Base-by-base conservation (phyloP, 805 yeast genomes). In the Saturnispora diversa region DNA sequence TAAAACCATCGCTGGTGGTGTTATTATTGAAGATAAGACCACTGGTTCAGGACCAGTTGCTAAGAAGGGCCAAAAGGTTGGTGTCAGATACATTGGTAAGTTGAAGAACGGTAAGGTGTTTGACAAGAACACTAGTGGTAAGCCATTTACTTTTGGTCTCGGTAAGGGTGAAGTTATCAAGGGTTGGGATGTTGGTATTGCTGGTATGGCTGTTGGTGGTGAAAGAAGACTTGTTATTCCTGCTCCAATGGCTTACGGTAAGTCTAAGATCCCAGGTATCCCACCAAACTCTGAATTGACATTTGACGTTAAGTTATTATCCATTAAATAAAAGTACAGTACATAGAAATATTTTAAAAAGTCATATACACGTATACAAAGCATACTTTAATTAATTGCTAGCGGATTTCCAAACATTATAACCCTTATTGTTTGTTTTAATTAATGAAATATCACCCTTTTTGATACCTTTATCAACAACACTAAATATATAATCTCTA, bases 121-220 rank as follows among this genome's bases (percentile, higher is more conserved):
- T 52, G 99, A 92, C 75, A 88, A 90, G 66, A 92, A 92, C 79
- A 86, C 95, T 53, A 74, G 80, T 50, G 99, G 99, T 57, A 90
- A 86, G 72, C 98, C 99, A 58, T 92, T 92, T 65, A 66, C 68
- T 50, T 92, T 92, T 68, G 77, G 75, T 48, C 75, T 92, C 54
- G 98, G 98, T 57, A 84, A 82, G 64, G 98, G 97, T 60, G 98
- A 92, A 69, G 97, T 94, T 53, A 92, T 92, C 72, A 85, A 85
- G 66, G 98, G 97, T 50, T 92, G 95, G 85, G 99, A 92, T 62
- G 75, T 90, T 58, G 99, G 99, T 74, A 92, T 92, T 55, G 87
- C 90, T 44, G 97, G 97, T 62, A 88, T 92, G 97, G 79, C 94
- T 43, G 94, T 85, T 60, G 96, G 96, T 58, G 97, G 97, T 60